Base-by-base conservation (phyloP, 768 basidiomycete genomes). In the Termitomyces eurrhizus region DNA sequence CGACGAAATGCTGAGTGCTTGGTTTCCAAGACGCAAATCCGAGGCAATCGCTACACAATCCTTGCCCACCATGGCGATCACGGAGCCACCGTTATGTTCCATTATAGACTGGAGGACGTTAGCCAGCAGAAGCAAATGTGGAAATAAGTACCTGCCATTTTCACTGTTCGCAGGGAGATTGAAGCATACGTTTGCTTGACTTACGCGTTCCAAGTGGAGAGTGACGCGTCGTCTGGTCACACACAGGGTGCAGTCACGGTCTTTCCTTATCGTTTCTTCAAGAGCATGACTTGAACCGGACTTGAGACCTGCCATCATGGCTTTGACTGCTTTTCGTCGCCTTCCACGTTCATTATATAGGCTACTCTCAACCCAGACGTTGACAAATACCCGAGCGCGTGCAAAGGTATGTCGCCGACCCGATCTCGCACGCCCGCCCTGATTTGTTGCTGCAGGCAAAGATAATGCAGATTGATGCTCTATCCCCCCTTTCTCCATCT, bases 41-140 rank as follows among this genome's bases (percentile, higher is more conserved):
- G 90, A 93, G 32, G 96, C 97, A 76, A 98, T 98, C 56, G 97
- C 97, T 53, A 99, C 97, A 74, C 97, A 99, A 67, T 94, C 90
- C 77, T 98, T 98, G 64, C 97, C 97, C 61, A 90, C 90, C 97
- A 99, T 99, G 80, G 97, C 97, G 75, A 99, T 83, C 68, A 96
- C 93, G 77, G 95, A 97, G 77, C 97, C 97, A 79, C 95, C 95
- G 82, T 97, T 98, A 64, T 88, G 80, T 75, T 93, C 83, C 91
- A 96, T 90, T 67, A 90, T 87, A 70, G 92, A 94, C 92, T 94
- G 63, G 33, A n/a, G 41, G 12, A 55, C 3, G 45, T 74, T 39
- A 74, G 64, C 42, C 7, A 3, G 9, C 7, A 44, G 11, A n/a
- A 21, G 24, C 9, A 16, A 24, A 14, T 26, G 32, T 14, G 46